These are phyloP conservation scores for Puccinia polysora DNA, from an alignment of 1,284 basidiomycete species.

Conservation along the genomic window DNA sequence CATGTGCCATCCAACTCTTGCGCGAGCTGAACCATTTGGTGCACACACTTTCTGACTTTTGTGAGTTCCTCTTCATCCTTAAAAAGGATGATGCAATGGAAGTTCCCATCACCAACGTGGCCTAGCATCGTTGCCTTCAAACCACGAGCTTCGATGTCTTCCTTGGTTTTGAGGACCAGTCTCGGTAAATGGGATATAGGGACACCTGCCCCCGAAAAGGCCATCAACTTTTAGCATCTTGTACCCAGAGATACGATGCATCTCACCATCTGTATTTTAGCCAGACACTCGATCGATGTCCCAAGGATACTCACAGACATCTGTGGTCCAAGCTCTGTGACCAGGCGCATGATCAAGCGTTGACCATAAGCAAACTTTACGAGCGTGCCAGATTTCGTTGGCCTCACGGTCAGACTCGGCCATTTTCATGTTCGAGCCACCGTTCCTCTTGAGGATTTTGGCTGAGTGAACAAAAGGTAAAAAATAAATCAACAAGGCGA, in stretches of 20 bases:
- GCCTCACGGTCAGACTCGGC: slow-evolving; percentile 67
- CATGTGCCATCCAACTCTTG: slow-evolving; percentile 57
- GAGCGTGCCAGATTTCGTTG: slow-evolving; percentile 71
- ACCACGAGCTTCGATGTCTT: slow-evolving; percentile 63
- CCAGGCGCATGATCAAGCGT: slow-evolving; percentile 66
- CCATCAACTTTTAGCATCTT: not conserved
- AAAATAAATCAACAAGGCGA: not conserved
- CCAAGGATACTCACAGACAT: slow-evolving; percentile 52
- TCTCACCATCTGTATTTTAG: not conserved
- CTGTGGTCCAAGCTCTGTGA: slow-evolving; percentile 69
- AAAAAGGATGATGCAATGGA: slow-evolving; percentile 50
- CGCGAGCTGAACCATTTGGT: slow-evolving; percentile 56
- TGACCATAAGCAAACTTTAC: slow-evolving; percentile 76
- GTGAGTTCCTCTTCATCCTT: slow-evolving; percentile 46
- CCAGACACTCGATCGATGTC: not conserved
- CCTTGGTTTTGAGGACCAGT: slow-evolving; percentile 69
- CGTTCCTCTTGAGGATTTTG: slow-evolving; percentile 63
- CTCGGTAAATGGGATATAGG: slow-evolving; percentile 73
- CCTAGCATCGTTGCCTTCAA: slow-evolving; percentile 67
- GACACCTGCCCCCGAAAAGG: slow-evolving; percentile 56
- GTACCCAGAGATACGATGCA: not conserved
- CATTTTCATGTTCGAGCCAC: slow-evolving; percentile 66
- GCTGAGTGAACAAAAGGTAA: slow-evolving; percentile 55
- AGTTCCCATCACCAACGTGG: slow-evolving; percentile 77
- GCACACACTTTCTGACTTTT: slow-evolving; percentile 55